Evolutionary conservation across 495 filamentous ascomycete species (phyloP).

Genomic region (Cladorrhinum samala): DNA sequence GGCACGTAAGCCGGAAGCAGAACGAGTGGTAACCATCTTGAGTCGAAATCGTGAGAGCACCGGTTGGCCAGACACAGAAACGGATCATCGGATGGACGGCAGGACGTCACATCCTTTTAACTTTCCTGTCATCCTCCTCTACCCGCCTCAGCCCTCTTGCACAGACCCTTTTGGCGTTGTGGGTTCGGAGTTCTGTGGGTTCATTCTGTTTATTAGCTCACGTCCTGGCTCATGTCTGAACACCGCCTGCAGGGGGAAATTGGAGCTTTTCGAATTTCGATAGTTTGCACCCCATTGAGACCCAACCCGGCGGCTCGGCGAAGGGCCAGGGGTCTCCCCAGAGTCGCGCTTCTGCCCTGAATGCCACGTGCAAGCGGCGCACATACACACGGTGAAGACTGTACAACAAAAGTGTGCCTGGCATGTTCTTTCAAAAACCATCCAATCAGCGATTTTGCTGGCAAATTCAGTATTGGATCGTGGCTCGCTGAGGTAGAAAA

Average conservation of each 20-base stretch:
- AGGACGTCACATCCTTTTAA: background rate
- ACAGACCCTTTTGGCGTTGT: too few species aligned
- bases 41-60: background rate
- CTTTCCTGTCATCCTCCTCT: background rate
- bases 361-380: too few species aligned
- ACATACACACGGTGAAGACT: too few species aligned
- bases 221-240: too few species aligned
- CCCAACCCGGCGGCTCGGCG: background rate
- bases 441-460: background rate
- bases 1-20: constrained; percentile 3
- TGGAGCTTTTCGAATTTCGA: background rate
- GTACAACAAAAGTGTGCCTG: background rate
- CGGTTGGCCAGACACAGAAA: background rate
- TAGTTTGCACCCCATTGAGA: background rate
- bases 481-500: background rate
- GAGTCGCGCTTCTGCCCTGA: background rate
- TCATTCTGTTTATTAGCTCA: too few species aligned
- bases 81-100: background rate
- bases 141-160: background rate
- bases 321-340: background rate
- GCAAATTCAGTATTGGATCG: background rate
- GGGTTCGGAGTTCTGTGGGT: too few species aligned
- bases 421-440: background rate
- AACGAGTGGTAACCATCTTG: constrained; percentile 1
- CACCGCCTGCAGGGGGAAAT: background rate